Evolutionary conservation across 2,329 filamentous ascomycete species (phyloP).

Genomic region (Ascochyta clinopodiicola): DNA sequence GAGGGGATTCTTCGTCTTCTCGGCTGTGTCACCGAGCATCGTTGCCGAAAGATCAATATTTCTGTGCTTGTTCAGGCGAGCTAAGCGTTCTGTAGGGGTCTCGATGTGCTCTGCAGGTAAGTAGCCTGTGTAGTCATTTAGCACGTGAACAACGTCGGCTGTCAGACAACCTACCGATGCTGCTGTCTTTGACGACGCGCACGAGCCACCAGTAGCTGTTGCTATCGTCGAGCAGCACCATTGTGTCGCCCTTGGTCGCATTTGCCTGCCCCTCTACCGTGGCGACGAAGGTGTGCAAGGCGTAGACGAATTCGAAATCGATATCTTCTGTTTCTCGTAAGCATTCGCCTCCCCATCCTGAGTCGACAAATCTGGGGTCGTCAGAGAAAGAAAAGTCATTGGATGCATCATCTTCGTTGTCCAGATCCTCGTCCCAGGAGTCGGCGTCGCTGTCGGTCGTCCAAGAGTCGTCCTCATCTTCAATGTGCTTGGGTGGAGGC

Average conservation of each 20-base stretch:
- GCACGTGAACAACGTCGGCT: neutral
- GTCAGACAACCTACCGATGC: constrained; percentile 68
- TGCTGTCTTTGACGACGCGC: constrained; percentile 94
- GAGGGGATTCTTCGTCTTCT: constrained; percentile 82
- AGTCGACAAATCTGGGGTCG: constrained; percentile 71
- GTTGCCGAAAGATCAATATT: constrained; percentile 86
- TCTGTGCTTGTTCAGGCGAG: constrained; percentile 93
- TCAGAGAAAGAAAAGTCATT: constrained; percentile 63
- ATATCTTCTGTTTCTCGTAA: constrained; percentile 97
- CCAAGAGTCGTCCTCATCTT: constrained; percentile 39
- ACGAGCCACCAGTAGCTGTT: constrained; percentile 99
- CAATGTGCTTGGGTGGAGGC: constrained; percentile 5
- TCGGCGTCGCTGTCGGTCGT: constrained; percentile 49
- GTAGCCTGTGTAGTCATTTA: constrained; percentile 71
- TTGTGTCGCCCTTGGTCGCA: constrained; percentile 96
- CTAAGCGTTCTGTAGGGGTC: constrained; percentile 92
- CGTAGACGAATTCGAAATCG: constrained; percentile 99
- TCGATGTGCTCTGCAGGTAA: constrained; percentile 98
- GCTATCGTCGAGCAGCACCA: constrained; percentile 97
- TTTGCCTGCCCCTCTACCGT: constrained; percentile 98
- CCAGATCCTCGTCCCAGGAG: constrained; percentile 42
- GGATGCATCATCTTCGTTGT: constrained; percentile 63
- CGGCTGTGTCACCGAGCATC: constrained; percentile 74
- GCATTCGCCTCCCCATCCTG: constrained; percentile 78
- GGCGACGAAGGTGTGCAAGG: constrained; percentile 94